A percentile compares a stretch with the other conserved stretches of the same genome.
Conservation (phyloP, 1,139 yeast genomes). For the Suhomyces guaymorum region DNA sequence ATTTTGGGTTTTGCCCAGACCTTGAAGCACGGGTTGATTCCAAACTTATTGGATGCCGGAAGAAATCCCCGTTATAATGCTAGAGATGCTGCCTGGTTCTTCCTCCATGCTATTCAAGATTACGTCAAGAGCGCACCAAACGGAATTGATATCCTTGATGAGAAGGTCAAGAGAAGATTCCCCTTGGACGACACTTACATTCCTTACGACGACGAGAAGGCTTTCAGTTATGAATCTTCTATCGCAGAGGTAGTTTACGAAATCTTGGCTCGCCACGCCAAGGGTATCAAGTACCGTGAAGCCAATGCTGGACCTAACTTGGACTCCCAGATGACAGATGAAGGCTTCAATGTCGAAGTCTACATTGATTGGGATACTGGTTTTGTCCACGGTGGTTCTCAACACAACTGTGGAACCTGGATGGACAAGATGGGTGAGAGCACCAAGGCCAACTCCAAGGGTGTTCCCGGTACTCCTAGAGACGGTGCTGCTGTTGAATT, state of each 20-base stretch:
- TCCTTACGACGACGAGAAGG: slow-evolving; percentile 65
- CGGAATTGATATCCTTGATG: slow-evolving; percentile 68
- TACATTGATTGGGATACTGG: slow-evolving; percentile 90
- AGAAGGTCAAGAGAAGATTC: slow-evolving; percentile 76
- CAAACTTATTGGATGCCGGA: slow-evolving; percentile 89
- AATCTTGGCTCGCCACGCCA: slow-evolving; percentile 81
- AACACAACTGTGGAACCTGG: slow-evolving; percentile 96
- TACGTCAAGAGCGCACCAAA: slow-evolving; percentile 68
- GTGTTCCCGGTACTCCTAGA: slow-evolving; percentile 95
- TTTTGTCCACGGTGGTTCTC: slow-evolving; percentile 86
- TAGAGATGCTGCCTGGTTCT: slow-evolving; percentile 97
- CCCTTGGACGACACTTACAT: slow-evolving; percentile 86
- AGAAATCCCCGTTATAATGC: slow-evolving; percentile 94
- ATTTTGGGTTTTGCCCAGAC: slow-evolving; percentile 88
- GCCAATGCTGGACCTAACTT: slow-evolving; percentile 91
- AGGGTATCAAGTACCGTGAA: slow-evolving; percentile 83
- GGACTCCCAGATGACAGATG: slow-evolving; percentile 89
- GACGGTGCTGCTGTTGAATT: slow-evolving; percentile 97
- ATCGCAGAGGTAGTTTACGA: slow-evolving; percentile 81
- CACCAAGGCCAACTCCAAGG: slow-evolving; percentile 75
- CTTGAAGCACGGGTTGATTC: slow-evolving; percentile 91
- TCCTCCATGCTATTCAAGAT: slow-evolving; percentile 82
- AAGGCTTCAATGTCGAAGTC: slow-evolving; percentile 85
- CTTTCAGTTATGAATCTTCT: slow-evolving; percentile 70
- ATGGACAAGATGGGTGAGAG: slow-evolving; percentile 99